Evolutionary conservation across 257 asterid species (phyloP), one percentile per base, ranked within the genome.

Genomic region (Ocimum tenuiflorum): DNA sequence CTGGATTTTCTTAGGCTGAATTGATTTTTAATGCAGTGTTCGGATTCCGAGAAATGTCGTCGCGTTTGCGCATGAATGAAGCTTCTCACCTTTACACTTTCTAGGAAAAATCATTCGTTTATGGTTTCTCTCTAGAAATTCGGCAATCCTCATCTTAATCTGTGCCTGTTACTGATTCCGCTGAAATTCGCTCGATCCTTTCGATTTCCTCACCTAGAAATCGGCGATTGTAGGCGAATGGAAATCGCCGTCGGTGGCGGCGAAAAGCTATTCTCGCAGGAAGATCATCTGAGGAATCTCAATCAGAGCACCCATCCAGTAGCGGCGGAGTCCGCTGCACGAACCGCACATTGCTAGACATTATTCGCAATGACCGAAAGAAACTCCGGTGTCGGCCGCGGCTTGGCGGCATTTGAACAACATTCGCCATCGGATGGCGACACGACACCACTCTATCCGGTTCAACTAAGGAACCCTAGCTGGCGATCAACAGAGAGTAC

Each of bases 321-420:
- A 39, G 59, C 48, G 70, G 63, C 65, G 72, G 67, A 9, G 66
- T 72, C 73, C 56, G 54, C 67, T 35, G 51, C 41, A 62, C 91
- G 39, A 82, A 65, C 63, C 82, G 90, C 81, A 87, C 97, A 0
- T 73, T 87, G 63, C 58, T 86, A 2, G 95, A 87, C 52, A 68
- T 87, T n/a, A 84, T 89, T 49, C 80, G 86, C 9, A 96, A 89
- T 20, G 98, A 89, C 42, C 80, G 64, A 20, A 17, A 61, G 64
- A 20, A 17, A 61, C 66, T 69, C 77, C 35, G 60, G 77, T 22
- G 12, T 63, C 70, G 54, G 60, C 67, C 71, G 74, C 35, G 74
- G n/a, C 20, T 52, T 92, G 95, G 97, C 78, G 60, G 51, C 74
- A 76, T 2, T 78, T 92, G 57, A 80, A 35, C 70, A 53, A 55